A percentile compares a stretch with the other conserved stretches of the same genome.
These are phyloP conservation scores for Cornus suecica DNA, from an alignment of 148 eudicot genomes.

Conservation along the genomic window DNA sequence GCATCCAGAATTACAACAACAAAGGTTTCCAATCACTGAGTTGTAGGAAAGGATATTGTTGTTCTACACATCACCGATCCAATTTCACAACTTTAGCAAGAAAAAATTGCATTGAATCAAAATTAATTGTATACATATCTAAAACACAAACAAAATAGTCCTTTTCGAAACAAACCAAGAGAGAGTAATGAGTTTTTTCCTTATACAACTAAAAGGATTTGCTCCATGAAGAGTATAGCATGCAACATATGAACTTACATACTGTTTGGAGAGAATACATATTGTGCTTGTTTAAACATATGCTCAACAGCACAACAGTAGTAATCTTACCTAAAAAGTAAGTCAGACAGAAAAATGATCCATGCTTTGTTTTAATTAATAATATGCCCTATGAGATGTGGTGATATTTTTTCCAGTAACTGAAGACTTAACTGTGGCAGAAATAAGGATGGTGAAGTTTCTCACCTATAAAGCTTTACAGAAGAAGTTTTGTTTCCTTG, in stretches of 20 bases:
- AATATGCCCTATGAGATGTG: not conserved
- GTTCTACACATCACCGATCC: not conserved
- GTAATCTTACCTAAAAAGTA: not conserved
- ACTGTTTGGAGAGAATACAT: not conserved
- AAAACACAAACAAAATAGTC: not conserved
- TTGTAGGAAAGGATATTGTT: not conserved
- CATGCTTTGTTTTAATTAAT: not conserved
- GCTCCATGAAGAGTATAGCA: not conserved
- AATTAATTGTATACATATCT: not conserved
- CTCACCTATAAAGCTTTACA: slow-evolving; percentile 91
- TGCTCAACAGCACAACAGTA: not conserved
- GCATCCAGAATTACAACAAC: slow-evolving; percentile 20
- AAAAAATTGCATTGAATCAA: not conserved
- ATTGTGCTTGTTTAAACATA: not conserved
- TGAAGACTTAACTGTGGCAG: not conserved
- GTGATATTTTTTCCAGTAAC: not conserved
- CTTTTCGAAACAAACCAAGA: not conserved
- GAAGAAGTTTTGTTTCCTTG: slow-evolving; percentile 91
- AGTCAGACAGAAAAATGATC: not conserved
- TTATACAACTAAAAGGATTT: not conserved
- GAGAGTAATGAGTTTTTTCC: not conserved
- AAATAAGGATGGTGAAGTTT: not conserved
- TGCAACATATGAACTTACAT: not conserved
- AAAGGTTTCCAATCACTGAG: not conserved
- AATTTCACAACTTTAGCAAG: not conserved